Evolutionary conservation across 2,329 filamentous ascomycete genomes (phyloP), one percentile per base, ranked within the genome.

Genomic region (Fusarium nygamai): DNA sequence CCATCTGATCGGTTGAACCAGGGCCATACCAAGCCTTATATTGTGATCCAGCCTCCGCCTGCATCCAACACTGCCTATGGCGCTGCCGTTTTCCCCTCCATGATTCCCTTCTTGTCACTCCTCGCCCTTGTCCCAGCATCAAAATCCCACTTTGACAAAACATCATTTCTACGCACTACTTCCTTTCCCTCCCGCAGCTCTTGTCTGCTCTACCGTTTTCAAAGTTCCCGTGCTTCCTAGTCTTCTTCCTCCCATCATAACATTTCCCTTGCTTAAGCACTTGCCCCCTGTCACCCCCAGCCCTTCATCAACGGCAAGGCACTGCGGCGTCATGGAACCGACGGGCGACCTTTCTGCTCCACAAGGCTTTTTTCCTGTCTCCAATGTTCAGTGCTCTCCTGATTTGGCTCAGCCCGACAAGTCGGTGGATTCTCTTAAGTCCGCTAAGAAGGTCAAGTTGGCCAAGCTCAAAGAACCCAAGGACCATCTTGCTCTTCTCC

Each of bases 401-500:
- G 67, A 63, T 14, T 48, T 47, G 29, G 31, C 60, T 38, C 48
- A 53, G 17, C 56, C 67, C 22, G 50, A 22, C 31, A 43, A 66
- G 36, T 44, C 38, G 48, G 36, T 50, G 24, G 48, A 50, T 43
- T 16, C 33, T 8, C 38, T 20, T 38, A 46, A 36, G 34, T 33
- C 67, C 36, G 47, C 54, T 34, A 46, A 60, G 61, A 61, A 62
- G 53, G 46, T 67, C 61, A 69, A 51, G 46, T 31, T 77, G 33
- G 46, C 53, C 43, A 61, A 58, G 22, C 56, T 73, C 41, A 56
- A 54, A 38, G 65, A 67, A 46, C 63, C 61, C 17, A 41, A 50
- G 16, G 72, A 77, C 27, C 56, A 67, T 53, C 76, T 75, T 22
- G 39, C 53, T 22, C 24, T 51, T 39, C 53, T 51, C 36, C 72